phyloP scores from a whole-genome alignment of 768 basidiomycete species.

The Trametes cingulata region DNA sequence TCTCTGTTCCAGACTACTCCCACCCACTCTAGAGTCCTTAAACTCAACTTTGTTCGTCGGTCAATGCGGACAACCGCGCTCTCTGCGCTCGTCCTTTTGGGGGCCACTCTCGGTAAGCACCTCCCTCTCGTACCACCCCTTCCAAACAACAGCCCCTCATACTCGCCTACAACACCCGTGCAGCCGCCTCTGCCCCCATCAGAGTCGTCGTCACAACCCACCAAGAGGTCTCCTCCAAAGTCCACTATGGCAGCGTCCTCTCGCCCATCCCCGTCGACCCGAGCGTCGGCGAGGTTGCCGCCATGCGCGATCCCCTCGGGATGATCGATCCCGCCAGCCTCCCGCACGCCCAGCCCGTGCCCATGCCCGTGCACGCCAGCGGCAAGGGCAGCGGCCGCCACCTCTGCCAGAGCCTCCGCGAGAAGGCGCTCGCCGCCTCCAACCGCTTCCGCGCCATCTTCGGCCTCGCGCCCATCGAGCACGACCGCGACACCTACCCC shows the following conservation, averaged over 20 bases:
- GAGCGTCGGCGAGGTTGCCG: constrained; percentile 10
- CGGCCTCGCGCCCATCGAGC: constrained; percentile 52
- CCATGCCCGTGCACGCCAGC: too few relatives aligned
- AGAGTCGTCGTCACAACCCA: constrained; percentile 41
- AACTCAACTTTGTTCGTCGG: neutral
- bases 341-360: too few relatives aligned
- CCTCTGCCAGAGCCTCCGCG: constrained; percentile 39
- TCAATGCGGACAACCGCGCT: constrained; percentile 18
- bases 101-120: constrained; percentile 22
- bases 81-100: constrained; percentile 15
- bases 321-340: neutral
- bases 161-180: constrained; percentile 1
- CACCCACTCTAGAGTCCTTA: neutral
- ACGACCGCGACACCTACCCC: constrained; percentile 19
- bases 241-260: constrained; percentile 42
- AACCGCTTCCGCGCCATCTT: constrained; percentile 57
- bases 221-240: constrained; percentile 34
- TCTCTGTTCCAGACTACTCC: neutral
- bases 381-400: constrained; percentile 22
- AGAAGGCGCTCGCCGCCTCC: constrained; percentile 53
- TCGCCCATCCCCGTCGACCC: constrained; percentile 26
- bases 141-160: neutral
- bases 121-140: neutral
- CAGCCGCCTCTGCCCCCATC: constrained; percentile 45
- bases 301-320: neutral